These are phyloP conservation scores for Candida qinlingensis DNA, from an alignment of 805 yeast species.

Conservation along the genomic window DNA sequence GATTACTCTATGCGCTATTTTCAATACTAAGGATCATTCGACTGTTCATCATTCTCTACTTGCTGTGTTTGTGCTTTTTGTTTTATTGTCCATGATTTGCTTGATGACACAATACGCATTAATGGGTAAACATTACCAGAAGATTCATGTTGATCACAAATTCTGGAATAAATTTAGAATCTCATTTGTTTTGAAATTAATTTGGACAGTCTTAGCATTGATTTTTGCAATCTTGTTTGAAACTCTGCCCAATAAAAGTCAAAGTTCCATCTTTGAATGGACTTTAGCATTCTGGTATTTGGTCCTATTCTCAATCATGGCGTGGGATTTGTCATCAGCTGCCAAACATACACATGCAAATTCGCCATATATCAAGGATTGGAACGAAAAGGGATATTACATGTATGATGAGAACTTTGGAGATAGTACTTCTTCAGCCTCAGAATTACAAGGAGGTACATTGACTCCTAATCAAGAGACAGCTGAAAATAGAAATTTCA, in stretches of 20 bases:
- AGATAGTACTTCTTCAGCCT: constrained; percentile 1
- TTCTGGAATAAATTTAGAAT: constrained; percentile 40
- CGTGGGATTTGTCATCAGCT: constrained; percentile 68
- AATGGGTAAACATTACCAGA: constrained; percentile 41
- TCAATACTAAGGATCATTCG: constrained; percentile 56
- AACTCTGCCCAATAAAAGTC: constrained; percentile 28
- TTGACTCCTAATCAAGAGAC: not conserved
- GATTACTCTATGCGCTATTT: constrained; percentile 66
- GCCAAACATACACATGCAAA: constrained; percentile 31
- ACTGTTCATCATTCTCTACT: constrained; percentile 63
- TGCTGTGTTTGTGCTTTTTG: constrained; percentile 61
- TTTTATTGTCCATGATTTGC: constrained; percentile 48
- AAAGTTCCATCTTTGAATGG: constrained; percentile 67
- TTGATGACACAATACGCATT: constrained; percentile 39
- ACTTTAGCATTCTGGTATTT: constrained; percentile 82
- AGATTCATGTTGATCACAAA: constrained; percentile 27
- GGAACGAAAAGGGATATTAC: constrained; percentile 21
- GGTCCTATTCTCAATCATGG: constrained; percentile 52
- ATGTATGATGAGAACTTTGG: constrained; percentile 20
- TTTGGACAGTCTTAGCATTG: constrained; percentile 66
- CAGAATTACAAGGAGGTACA: not conserved
- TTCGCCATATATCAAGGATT: constrained; percentile 20
- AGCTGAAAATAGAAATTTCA: not conserved
- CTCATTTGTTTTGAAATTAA: constrained; percentile 46
- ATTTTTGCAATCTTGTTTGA: constrained; percentile 68